These are phyloP conservation scores for Ascochyta clinopodiicola DNA, from an alignment of 2,329 filamentous ascomycete genomes.

Conservation along the genomic window DNA sequence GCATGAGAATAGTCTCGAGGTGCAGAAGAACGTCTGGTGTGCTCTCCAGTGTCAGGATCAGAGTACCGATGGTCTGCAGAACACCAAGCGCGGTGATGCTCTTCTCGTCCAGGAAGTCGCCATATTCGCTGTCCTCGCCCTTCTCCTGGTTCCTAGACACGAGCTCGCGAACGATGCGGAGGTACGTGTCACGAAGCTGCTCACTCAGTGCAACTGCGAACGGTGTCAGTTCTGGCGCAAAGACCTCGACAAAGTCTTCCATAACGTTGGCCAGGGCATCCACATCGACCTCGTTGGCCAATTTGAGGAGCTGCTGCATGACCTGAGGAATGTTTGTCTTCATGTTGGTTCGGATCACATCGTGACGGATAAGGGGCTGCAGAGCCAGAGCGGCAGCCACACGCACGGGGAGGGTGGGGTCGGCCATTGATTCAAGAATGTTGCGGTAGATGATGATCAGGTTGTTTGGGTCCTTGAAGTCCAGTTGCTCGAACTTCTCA, in stretches of 20 bases:
- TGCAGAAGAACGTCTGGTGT: constrained; percentile 94
- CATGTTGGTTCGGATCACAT: constrained; percentile 93
- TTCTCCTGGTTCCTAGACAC: constrained; percentile 82
- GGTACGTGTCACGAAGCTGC: constrained; percentile 93
- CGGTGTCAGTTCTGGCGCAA: constrained; percentile 93
- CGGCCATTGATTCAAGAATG: constrained; percentile 96
- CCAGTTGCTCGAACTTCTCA: constrained; percentile 95
- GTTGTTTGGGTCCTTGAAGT: constrained; percentile 97
- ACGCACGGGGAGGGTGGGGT: constrained; percentile 88
- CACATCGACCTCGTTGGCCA: constrained; percentile 97
- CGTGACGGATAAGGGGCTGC: constrained; percentile 93
- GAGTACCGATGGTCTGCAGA: constrained; percentile 93
- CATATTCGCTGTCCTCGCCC: constrained; percentile 78
- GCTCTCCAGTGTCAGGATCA: constrained; percentile 96
- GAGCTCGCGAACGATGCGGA: constrained; percentile 90
- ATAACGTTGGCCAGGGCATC: constrained; percentile 98
- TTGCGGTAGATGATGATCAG: constrained; percentile 95
- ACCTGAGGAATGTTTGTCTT: constrained; percentile 98
- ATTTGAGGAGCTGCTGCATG: constrained; percentile 97
- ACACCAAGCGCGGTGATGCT: constrained; percentile 97
- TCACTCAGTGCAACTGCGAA: constrained; percentile 96
- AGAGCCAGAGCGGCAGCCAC: constrained; percentile 93
- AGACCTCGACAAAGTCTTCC: constrained; percentile 99
- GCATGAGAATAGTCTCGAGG: constrained; percentile 95
- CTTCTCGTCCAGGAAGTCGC: constrained; percentile 96